These are phyloP conservation scores for Solanum boliviense DNA, from an alignment of 257 asterid genomes.

Conservation along the genomic window DNA sequence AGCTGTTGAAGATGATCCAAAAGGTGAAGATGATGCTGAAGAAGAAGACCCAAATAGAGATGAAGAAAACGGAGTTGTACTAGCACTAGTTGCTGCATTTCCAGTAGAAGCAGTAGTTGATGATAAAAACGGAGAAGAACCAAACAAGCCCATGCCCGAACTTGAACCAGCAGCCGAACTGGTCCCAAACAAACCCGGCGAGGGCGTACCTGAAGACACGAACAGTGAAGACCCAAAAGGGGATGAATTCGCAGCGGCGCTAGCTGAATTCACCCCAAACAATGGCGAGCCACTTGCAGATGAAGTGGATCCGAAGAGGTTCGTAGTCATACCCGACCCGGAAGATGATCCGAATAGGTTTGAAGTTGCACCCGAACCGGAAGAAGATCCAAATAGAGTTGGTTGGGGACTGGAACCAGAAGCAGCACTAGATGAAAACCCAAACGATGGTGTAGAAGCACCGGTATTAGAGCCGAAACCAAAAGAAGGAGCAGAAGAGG, in stretches of 20 bases:
- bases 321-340: slow-evolving; percentile 16
- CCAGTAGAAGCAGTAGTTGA: background rate
- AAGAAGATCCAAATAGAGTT: slow-evolving; percentile 19
- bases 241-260: background rate
- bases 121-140: background rate
- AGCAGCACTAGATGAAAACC: slow-evolving; percentile 23
- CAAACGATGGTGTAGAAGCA: slow-evolving; percentile 7
- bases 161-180: background rate
- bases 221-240: slow-evolving; percentile 4
- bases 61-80: background rate
- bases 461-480: slow-evolving; percentile 13
- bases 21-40: background rate
- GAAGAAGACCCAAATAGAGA: background rate
- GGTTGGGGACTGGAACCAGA: slow-evolving; percentile 27
- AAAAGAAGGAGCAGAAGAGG: slow-evolving; percentile 15
- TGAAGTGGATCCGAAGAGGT: slow-evolving; percentile 1
- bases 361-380: slow-evolving; percentile 20
- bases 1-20: background rate
- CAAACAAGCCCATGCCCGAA: background rate
- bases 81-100: background rate
- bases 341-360: slow-evolving; percentile 26
- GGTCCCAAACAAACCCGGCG: slow-evolving; percentile 13
- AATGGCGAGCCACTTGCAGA: slow-evolving; percentile 4
- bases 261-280: slow-evolving; percentile 18
- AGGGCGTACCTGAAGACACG: slow-evolving; percentile 14